A percentile compares a stretch with the other conserved stretches of the same genome.
Evolutionary conservation across 768 basidiomycete genomes (phyloP).

Genomic region (Mycena metata): DNA sequence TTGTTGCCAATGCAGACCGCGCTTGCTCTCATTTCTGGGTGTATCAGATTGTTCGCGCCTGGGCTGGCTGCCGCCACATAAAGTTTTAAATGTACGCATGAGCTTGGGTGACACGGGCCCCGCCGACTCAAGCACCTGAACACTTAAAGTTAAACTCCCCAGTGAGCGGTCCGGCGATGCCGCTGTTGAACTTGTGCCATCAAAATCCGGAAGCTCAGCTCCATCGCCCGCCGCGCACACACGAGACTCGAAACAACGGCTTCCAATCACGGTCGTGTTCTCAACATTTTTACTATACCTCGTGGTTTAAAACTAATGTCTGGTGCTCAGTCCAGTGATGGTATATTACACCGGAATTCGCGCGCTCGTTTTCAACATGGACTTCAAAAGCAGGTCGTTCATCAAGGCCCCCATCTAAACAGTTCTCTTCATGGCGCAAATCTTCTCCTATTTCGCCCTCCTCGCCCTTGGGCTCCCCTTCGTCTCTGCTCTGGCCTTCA

Average conservation of each 20-base stretch:
- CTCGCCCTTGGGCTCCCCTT: constrained; percentile 30
- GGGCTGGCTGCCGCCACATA: too few species aligned
- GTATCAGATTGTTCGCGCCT: not conserved
- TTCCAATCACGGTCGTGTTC: too few species aligned
- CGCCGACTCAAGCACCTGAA: too few species aligned
- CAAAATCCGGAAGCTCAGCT: too few species aligned
- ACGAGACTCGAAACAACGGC: too few species aligned
- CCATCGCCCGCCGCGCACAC: too few species aligned
- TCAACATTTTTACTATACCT: too few species aligned
- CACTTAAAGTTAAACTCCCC: too few species aligned
- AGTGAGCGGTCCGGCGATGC: too few species aligned
- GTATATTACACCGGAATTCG: constrained; percentile 30
- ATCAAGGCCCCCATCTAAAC: not conserved
- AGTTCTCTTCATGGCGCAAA: constrained; percentile 16
- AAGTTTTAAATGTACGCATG: too few species aligned
- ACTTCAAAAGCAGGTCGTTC: constrained; percentile 5
- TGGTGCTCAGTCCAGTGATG: constrained; percentile 32
- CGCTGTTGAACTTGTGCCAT: too few species aligned
- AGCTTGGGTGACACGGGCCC: too few species aligned
- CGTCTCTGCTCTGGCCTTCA: constrained; percentile 40
- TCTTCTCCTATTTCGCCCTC: constrained; percentile 19
- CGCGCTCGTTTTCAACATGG: constrained; percentile 11
- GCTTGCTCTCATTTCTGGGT: constrained; percentile 1
- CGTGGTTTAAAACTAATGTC: not conserved
- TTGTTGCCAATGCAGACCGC: not conserved